Evolutionary conservation across 192 early-diverging fungal species (phyloP).

Genomic region (Obelidium mucronatum): DNA sequence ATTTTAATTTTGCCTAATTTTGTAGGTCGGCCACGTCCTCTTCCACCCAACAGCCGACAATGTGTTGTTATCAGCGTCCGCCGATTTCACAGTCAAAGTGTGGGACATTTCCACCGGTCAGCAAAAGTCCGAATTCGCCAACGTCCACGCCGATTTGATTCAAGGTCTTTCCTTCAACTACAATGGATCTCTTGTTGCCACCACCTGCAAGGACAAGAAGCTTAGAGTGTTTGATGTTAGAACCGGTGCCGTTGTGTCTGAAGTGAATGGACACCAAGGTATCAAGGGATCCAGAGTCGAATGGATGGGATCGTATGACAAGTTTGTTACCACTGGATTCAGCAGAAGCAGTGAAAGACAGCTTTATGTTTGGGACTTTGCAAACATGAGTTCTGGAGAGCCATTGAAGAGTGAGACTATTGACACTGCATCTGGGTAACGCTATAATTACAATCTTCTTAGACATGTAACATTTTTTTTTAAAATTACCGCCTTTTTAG

Average conservation of each 20-base stretch:
- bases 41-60: slow-evolving; percentile 98
- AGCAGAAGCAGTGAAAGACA: slow-evolving; percentile 94
- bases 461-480: not conserved
- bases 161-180: slow-evolving; percentile 92
- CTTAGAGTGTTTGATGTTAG: slow-evolving; percentile 94
- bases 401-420: slow-evolving; percentile 81
- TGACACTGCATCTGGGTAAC: slow-evolving; percentile 86
- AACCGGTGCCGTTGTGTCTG: slow-evolving; percentile 78
- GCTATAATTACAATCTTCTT: not conserved
- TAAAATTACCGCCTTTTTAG: slow-evolving; percentile 38
- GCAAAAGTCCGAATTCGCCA: slow-evolving; percentile 79
- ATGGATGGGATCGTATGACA: slow-evolving; percentile 83
- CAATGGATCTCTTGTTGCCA: slow-evolving; percentile 83
- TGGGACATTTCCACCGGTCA: slow-evolving; percentile 93
- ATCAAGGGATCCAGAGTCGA: slow-evolving; percentile 95
- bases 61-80: slow-evolving; percentile 87
- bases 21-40: slow-evolving; percentile 96
- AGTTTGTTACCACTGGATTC: slow-evolving; percentile 94
- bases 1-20: not conserved
- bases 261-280: slow-evolving; percentile 89
- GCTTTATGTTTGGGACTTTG: slow-evolving; percentile 88
- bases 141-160: slow-evolving; percentile 85
- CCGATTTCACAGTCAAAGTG: slow-evolving; percentile 83
- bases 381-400: slow-evolving; percentile 92
- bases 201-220: slow-evolving; percentile 97